phyloP scores from a whole-genome alignment of 352 stramenopile genomes.

The Pythium coloratum region DNA sequence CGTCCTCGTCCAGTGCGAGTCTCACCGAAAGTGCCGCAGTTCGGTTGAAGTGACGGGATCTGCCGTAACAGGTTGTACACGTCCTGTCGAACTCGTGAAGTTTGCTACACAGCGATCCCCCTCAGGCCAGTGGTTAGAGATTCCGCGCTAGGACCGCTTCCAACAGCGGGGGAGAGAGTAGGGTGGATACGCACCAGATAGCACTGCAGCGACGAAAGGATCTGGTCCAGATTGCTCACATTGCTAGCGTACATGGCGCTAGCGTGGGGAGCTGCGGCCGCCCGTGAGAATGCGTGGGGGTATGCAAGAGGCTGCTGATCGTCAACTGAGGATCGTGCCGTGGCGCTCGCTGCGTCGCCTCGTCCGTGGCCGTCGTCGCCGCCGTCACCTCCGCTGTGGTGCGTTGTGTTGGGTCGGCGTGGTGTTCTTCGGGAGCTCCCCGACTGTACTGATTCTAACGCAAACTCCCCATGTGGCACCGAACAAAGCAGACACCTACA shows the following conservation, averaged over 20 bases:
- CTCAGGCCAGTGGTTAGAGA: not conserved
- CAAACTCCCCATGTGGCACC: not conserved
- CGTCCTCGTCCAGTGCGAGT: not conserved
- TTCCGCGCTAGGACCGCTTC: not conserved
- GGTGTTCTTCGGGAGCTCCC: slow-evolving; percentile 7
- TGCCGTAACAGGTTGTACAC: slow-evolving; percentile 85
- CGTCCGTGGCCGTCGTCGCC: not conserved
- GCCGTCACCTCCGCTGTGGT: slow-evolving; percentile 2
- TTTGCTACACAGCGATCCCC: slow-evolving; percentile 52
- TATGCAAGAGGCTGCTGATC: not conserved
- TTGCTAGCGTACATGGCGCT: slow-evolving; percentile 79
- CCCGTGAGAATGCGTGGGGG: not conserved
- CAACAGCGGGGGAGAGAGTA: not conserved
- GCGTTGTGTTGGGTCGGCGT: slow-evolving; percentile 1
- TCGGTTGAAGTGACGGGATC: slow-evolving; percentile 83
- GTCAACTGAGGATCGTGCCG: not conserved
- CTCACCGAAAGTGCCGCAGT: slow-evolving; percentile 82
- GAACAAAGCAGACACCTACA: slow-evolving; percentile 9
- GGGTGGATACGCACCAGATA: slow-evolving; percentile 52
- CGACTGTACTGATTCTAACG: slow-evolving; percentile 5
- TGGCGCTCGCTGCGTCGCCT: not conserved
- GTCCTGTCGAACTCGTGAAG: slow-evolving; percentile 75
- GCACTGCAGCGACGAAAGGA: slow-evolving; percentile 84
- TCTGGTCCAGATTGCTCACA: slow-evolving; percentile 86
- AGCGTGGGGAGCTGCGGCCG: not conserved